phyloP scores from a whole-genome alignment of 306 rosid genomes.

The Dicorynia guianensis region DNA sequence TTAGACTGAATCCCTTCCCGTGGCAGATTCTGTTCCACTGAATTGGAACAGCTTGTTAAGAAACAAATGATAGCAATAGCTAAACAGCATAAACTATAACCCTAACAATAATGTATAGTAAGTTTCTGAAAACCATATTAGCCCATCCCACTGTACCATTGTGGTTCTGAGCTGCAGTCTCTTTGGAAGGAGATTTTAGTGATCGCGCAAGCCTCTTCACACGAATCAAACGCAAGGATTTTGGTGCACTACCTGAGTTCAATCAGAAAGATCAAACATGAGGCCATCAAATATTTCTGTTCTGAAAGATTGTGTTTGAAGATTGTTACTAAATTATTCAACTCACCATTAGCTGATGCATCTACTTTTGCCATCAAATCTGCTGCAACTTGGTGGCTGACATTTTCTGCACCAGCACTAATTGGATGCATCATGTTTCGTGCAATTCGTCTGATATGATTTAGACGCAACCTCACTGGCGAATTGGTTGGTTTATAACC shows the following conservation, averaged over 20 bases:
- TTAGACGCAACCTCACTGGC: conserved; percentile 52
- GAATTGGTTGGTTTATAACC: conserved; percentile 38
- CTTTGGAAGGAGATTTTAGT: conserved; percentile 33
- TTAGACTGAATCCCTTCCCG: conserved; percentile 35
- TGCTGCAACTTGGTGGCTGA: conserved; percentile 41
- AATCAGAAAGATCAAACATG: conserved; percentile 1
- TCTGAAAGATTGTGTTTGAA: not conserved
- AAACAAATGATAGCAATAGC: not conserved
- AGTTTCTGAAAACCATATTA: not conserved
- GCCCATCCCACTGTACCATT: conserved; percentile 21
- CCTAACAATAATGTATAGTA: not conserved
- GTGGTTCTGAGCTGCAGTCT: conserved; percentile 31
- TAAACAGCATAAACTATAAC: not conserved
- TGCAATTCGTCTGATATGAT: conserved; percentile 64
- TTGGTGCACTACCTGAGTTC: conserved; percentile 47
- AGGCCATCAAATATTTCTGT: not conserved
- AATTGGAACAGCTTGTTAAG: conserved; percentile 2
- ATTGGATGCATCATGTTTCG: conserved; percentile 42
- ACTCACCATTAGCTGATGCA: conserved; percentile 50
- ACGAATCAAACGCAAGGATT: conserved; percentile 62
- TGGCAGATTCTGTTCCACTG: conserved; percentile 39
- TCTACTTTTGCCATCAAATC: conserved; percentile 43
- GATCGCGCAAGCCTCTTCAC: conserved; percentile 71
- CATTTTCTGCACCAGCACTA: conserved; percentile 44
- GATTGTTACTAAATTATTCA: not conserved